Base-by-base conservation (phyloP, 2,329 filamentous ascomycete genomes). In the Ambrosiella cleistominuta region DNA sequence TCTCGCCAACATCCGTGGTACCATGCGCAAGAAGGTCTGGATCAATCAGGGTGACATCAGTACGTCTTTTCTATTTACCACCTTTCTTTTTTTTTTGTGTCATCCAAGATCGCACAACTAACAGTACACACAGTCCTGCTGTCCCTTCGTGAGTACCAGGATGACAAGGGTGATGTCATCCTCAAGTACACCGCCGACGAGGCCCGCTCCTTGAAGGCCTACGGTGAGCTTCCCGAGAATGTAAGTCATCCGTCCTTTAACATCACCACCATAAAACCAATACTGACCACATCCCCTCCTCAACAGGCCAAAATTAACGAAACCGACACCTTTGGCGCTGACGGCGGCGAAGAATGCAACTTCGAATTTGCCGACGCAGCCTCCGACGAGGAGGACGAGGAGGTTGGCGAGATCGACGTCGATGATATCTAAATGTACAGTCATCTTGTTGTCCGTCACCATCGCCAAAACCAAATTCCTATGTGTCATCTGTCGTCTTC, bases 311-410 rank as follows among this genome's bases (percentile, higher is more conserved):
- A 97, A 85, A 98, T 98, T 82, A 98, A 98, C 82, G 93, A 98
- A 81, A 95, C 89, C 63, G 93, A 97, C 73, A 95, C 88, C 53
- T 95, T 85, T 68, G 82, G 88, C 68, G 87, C 90, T 72, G 87
- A 90, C 71, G 90, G 89, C 72, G 86, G 95, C 71, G 91, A 93
- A 72, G 88, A 95, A 68, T 88, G 86, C 75, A 93, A 93, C 74
- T 95, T 98, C 78, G 93, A 97, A 76, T 97, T 97, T 77, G 93
- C 94, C 75, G 90, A 97, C 72, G 91, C 95, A 72, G 84, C 86
- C 67, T 79, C 76, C 55, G 70, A 79, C 19, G 69, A 69, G 45
- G 79, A 79, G 38, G 76, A 75, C 57, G 77, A 74, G 56, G 74
- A 69, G 54, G 75, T 71, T 69, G 89, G 88, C 76, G 88, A 95